Base-by-base conservation (phyloP, 306 rosid species). In the Biancaea sappan region DNA sequence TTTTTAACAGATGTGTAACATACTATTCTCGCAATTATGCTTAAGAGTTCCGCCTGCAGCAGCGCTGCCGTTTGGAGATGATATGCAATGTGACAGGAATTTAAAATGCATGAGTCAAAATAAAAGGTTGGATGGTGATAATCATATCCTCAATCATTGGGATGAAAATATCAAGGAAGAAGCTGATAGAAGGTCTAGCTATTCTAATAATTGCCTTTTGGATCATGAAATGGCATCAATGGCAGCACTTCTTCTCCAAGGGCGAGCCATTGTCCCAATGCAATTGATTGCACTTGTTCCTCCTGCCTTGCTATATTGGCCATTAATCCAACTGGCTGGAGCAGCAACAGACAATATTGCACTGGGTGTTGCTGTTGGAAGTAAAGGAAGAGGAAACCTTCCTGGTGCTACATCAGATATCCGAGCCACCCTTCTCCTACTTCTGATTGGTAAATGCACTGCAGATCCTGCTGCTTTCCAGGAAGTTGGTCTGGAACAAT, bases 371-470 rank as follows among this genome's bases (percentile, higher is more conserved):
- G 92, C 99, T 25, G 99, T 95, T 73, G 99, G 98, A 84, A 95
- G 99, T 87, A 88, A 95, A 86, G 99, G 97, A 79, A 90, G 97
- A 84, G 99, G 96, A 77, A 95, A 86, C 86, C 87, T 91, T 67
- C 98, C 98, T 18, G 99, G 99, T 74, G 90, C 98, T 10, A 89
- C 96, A 18, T 95, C 99, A 10, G 99, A 95, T 84, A 95, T 95
- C 65, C 93, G 99, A 44, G 91, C 99, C 62, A 79, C 91, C 65
- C 96, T 95, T 78, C 84, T 95, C 58, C 85, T 95, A 68, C 99
- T 95, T 80, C 88, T 95, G 72, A 92, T 95, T 72, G 97, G 97
- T 82, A 95, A 95, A 90, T 95, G 99, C 85, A 84, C 92, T 62
- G 91, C 91, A 15, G 99, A 95, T 87, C 88, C 97, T 71, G 82